phyloP scores from a whole-genome alignment of 108 stramenopile species.

The Hondaea fermentalgiana region DNA sequence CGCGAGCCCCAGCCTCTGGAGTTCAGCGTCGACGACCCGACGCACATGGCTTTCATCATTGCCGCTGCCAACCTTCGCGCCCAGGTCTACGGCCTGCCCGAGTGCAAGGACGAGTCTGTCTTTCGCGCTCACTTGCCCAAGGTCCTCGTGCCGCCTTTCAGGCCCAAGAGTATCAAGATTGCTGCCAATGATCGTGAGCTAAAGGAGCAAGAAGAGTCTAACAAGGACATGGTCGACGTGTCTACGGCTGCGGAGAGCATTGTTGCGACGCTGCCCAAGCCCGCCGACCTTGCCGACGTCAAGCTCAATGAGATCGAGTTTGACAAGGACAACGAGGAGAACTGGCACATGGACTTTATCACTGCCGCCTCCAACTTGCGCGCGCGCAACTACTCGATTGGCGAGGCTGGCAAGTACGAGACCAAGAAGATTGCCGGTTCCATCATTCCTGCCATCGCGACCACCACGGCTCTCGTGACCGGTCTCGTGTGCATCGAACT shows the following conservation, averaged over 20 bases:
- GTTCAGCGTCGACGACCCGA: conserved; percentile 68
- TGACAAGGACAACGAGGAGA: conserved; percentile 96
- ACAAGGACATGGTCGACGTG: conserved; percentile 39
- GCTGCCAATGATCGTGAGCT: conserved; percentile 75
- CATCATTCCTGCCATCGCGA: conserved; percentile 98
- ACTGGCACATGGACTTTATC: conserved; percentile 93
- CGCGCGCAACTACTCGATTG: conserved; percentile 88
- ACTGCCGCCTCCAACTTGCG: conserved; percentile 89
- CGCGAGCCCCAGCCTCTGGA: conserved; percentile 75
- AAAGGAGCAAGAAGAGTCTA: conserved; percentile 62
- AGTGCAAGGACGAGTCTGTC: conserved; percentile 59
- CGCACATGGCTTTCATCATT: conserved; percentile 84
- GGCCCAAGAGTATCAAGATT: conserved; percentile 90
- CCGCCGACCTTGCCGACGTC: conserved; percentile 67
- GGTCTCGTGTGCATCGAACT: conserved; percentile 90
- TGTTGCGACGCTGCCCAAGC: conserved; percentile 54
- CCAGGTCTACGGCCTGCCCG: conserved; percentile 30
- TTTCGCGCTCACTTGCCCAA: conserved; percentile 61
- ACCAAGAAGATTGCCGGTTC: conserved; percentile 94
- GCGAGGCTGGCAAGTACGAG: conserved; percentile 90
- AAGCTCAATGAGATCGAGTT: conserved; percentile 58
- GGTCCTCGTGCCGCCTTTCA: conserved; percentile 82
- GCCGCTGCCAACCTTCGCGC: conserved; percentile 90
- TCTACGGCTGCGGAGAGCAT: conserved; percentile 39
- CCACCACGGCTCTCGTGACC: conserved; percentile 93